These are phyloP conservation scores for Colletotrichum theobromicola DNA, from an alignment of 2,329 filamentous ascomycete species.

Conservation along the genomic window DNA sequence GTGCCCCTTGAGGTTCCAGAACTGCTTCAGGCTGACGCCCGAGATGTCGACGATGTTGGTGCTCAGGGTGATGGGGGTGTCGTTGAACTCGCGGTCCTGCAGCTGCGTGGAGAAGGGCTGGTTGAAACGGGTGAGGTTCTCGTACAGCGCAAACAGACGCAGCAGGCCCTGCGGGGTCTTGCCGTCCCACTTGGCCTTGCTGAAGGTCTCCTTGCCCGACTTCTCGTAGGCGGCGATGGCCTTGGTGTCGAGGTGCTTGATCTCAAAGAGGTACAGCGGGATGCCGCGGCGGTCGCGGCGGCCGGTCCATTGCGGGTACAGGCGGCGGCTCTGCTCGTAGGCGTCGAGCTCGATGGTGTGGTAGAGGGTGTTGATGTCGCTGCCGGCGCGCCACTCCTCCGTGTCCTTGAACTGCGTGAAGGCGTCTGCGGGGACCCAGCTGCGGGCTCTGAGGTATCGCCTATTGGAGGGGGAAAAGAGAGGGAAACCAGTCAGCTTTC, in stretches of 20 bases:
- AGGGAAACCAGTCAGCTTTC: not conserved
- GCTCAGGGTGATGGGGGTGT: constrained; percentile 88
- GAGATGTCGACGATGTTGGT: constrained; percentile 96
- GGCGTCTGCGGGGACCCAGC: constrained; percentile 79
- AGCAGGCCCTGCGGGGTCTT: constrained; percentile 78
- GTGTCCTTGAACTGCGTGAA: constrained; percentile 86
- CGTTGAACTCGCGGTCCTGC: constrained; percentile 70
- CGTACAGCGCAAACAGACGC: constrained; percentile 90
- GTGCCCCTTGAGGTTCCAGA: constrained; percentile 92
- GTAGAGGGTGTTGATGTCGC: constrained; percentile 80
- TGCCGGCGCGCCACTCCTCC: constrained; percentile 83
- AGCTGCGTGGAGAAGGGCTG: constrained; percentile 85
- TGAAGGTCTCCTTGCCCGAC: constrained; percentile 57
- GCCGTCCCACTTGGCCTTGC: constrained; percentile 67
- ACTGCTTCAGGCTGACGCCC: constrained; percentile 87
- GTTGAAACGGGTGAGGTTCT: constrained; percentile 87
- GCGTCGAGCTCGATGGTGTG: constrained; percentile 84
- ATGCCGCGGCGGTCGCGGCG: constrained; percentile 89
- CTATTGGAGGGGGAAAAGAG: constrained; percentile 47
- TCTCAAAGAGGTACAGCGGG: constrained; percentile 89
- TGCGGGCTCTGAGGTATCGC: constrained; percentile 84
- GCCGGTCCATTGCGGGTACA: constrained; percentile 97
- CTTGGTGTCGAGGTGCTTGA: constrained; percentile 82
- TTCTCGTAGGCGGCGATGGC: constrained; percentile 81
- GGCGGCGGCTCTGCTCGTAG: constrained; percentile 78